Conservation (phyloP, 768 basidiomycete genomes). For the Ephemerocybe angulata region DNA sequence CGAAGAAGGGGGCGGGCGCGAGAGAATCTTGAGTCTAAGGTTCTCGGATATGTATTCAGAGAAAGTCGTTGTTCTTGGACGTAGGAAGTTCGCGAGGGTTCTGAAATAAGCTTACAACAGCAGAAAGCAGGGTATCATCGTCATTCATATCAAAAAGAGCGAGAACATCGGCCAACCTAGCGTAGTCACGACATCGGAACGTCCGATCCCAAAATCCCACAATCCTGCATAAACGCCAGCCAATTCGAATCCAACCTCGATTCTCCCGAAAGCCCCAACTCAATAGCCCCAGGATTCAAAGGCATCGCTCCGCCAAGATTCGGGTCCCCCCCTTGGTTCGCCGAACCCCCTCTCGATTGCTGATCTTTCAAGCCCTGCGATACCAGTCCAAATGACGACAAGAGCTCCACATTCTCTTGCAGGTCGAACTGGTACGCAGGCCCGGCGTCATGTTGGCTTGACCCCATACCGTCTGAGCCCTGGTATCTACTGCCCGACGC, state of each 20-base stretch:
- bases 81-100: no score
- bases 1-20: no score
- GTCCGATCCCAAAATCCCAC: conserved; percentile 43
- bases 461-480: not conserved
- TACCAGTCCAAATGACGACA: conserved; percentile 2
- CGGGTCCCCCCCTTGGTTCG: not conserved
- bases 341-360: not conserved
- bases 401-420: conserved; percentile 7
- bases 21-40: no score
- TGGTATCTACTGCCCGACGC: not conserved
- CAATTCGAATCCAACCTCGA: conserved; percentile 46
- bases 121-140: no score
- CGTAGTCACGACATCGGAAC: not conserved
- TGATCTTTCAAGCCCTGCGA: not conserved
- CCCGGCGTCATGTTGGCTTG: not conserved
- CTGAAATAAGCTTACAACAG: no score
- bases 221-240: conserved; percentile 48
- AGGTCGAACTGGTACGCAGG: conserved; percentile 5
- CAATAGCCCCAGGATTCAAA: conserved; percentile 33
- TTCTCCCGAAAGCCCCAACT: conserved; percentile 42
- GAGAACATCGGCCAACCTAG: not conserved
- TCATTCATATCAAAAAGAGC: no score
- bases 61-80: no score
- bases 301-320: conserved; percentile 1
- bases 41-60: no score